phyloP scores from a whole-genome alignment of 306 rosid genomes.

The Trifolium fragiferum region DNA sequence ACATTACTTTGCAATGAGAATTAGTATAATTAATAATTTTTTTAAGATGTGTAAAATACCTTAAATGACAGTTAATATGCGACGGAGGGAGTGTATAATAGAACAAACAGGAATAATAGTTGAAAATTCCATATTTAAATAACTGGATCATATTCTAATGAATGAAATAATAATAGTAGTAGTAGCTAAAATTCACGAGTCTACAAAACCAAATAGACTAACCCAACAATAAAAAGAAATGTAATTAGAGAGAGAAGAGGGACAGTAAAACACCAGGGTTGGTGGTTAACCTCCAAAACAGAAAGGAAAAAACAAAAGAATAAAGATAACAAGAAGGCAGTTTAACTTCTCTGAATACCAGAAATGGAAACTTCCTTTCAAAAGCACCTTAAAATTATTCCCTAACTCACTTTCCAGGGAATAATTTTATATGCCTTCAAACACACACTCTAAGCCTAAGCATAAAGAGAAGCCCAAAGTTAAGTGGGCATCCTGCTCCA shows the following conservation, averaged over 20 bases:
- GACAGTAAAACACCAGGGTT: neutral
- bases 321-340: neutral
- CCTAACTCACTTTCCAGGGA: too few relatives aligned
- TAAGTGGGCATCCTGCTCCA: too few relatives aligned
- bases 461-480: too few relatives aligned
- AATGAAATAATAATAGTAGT: conserved; percentile 1
- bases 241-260: neutral
- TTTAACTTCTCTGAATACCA: conserved; percentile 18
- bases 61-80: neutral
- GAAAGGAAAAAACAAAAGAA: conserved; percentile 8
- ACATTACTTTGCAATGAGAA: neutral
- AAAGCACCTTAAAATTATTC: too few relatives aligned
- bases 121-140: neutral
- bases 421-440: too few relatives aligned
- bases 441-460: too few relatives aligned
- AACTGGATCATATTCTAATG: conserved; percentile 1
- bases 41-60: neutral
- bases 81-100: neutral
- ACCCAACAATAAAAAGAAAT: conserved; percentile 13
- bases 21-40: neutral
- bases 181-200: conserved; percentile 30
- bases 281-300: conserved; percentile 18
- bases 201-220: conserved; percentile 17
- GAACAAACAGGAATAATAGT: conserved; percentile 12
- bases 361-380: conserved; percentile 8